Evolutionary conservation across 768 basidiomycete genomes (phyloP).

Genomic region (Serendipita sp.): DNA sequence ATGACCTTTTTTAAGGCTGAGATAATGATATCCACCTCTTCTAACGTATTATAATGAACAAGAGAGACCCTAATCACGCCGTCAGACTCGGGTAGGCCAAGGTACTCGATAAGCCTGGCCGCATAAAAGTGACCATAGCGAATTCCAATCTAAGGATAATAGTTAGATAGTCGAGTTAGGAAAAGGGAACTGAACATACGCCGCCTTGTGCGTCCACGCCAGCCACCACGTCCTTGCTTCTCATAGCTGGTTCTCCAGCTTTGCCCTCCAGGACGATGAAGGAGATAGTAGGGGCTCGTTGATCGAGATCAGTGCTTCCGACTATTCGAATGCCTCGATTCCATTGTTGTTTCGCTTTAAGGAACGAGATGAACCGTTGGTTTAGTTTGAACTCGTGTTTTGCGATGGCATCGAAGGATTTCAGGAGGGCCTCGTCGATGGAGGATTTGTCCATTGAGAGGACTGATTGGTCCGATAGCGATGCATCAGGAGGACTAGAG

Average conservation of each 20-base stretch:
- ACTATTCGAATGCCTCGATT: slow-evolving; percentile 52
- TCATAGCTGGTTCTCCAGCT: slow-evolving; percentile 33
- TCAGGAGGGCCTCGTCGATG: slow-evolving; percentile 22
- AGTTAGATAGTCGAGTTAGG: not conserved
- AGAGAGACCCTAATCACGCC: slow-evolving; percentile 61
- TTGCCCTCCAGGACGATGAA: slow-evolving; percentile 39
- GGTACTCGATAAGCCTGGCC: slow-evolving; percentile 38
- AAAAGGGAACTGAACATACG: slow-evolving; percentile 27
- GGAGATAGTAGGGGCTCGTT: slow-evolving; percentile 50
- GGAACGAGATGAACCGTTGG: slow-evolving; percentile 36
- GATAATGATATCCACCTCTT: slow-evolving; percentile 50
- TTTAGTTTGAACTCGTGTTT: slow-evolving; percentile 45
- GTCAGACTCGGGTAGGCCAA: slow-evolving; percentile 43
- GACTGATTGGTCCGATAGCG: slow-evolving; percentile 14
- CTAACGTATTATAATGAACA: slow-evolving; percentile 65
- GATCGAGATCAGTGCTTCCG: slow-evolving; percentile 32
- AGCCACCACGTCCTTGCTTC: slow-evolving; percentile 47
- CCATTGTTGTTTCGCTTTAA: slow-evolving; percentile 33
- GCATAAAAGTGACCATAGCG: slow-evolving; percentile 71
- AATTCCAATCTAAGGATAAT: slow-evolving; percentile 44
- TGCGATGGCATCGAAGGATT: slow-evolving; percentile 42
- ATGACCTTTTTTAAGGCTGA: slow-evolving; percentile 12
- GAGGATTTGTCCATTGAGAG: slow-evolving; percentile 11
- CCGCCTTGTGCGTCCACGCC: slow-evolving; percentile 47
- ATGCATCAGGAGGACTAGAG: slow-evolving; percentile 9